Conservation (phyloP, 345 rosid species). For the Microcos paniculata region DNA sequence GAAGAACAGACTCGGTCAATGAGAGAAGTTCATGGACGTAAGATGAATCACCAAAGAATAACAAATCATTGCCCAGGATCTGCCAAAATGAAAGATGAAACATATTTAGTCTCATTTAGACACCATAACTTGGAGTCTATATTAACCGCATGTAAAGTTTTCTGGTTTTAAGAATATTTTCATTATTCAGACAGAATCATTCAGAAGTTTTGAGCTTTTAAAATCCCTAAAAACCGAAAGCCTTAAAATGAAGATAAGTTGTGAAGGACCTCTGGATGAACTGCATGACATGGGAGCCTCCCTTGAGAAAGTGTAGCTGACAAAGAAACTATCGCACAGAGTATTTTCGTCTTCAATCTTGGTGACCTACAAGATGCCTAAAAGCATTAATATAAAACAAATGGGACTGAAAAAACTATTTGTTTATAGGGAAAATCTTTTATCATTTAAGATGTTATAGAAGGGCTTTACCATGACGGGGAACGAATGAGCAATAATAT, state of each 20-base stretch:
- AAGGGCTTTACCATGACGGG: slow-evolving; percentile 55
- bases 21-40: slow-evolving; percentile 57
- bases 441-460: neutral
- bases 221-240: neutral
- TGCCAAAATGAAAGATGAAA: slow-evolving; percentile 25
- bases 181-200: neutral
- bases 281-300: slow-evolving; percentile 65
- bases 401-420: neutral
- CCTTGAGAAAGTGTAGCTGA: slow-evolving; percentile 68
- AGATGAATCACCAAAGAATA: slow-evolving; percentile 65
- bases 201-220: neutral
- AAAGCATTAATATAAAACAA: slow-evolving; percentile 11
- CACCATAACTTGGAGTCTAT: neutral
- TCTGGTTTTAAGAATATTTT: neutral
- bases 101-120: neutral
- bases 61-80: slow-evolving; percentile 57
- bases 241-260: neutral
- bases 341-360: slow-evolving; percentile 49
- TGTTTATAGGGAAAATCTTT: neutral
- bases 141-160: neutral
- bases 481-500: slow-evolving; percentile 51
- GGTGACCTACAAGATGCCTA: slow-evolving; percentile 47
- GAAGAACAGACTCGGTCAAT: slow-evolving; percentile 37
- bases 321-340: slow-evolving; percentile 54
- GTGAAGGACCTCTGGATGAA: slow-evolving; percentile 47